Conservation (phyloP, 768 basidiomycete species). For the Pulveroboletus sp. region DNA sequence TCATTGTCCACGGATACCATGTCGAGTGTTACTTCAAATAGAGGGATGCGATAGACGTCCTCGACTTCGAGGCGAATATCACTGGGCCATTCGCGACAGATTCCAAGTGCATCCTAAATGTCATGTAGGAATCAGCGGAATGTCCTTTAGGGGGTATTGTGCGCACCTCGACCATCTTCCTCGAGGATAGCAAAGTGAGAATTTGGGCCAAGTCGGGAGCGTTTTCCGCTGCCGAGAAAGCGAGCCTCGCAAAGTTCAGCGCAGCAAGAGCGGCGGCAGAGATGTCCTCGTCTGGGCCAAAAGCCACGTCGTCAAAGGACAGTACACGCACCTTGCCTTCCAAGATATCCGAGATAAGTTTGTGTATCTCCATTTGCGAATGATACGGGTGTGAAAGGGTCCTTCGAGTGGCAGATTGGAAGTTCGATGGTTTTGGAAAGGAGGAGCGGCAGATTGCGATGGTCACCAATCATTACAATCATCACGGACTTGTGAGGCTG, state of each 20-base stretch:
- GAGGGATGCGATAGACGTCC: slow-evolving; percentile 43
- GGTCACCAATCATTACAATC: background rate
- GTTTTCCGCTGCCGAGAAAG: slow-evolving; percentile 28
- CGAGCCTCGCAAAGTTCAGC: slow-evolving; percentile 54
- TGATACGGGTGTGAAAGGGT: background rate
- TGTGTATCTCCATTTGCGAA: slow-evolving; percentile 11
- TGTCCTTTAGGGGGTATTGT: background rate
- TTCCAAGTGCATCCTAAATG: slow-evolving; percentile 49
- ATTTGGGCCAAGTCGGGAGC: slow-evolving; percentile 8
- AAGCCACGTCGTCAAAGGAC: slow-evolving; percentile 42
- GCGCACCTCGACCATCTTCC: slow-evolving; percentile 20
- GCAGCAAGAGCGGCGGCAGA: slow-evolving; percentile 57
- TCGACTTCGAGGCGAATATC: slow-evolving; percentile 48
- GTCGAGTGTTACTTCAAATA: slow-evolving; percentile 43
- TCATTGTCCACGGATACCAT: slow-evolving; percentile 35
- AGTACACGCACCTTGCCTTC: slow-evolving; percentile 35
- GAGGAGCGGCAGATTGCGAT: slow-evolving; percentile 4
- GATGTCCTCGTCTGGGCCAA: slow-evolving; percentile 25
- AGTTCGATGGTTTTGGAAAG: slow-evolving; percentile 3
- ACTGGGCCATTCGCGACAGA: slow-evolving; percentile 48
- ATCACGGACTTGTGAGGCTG: background rate
- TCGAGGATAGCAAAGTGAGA: slow-evolving; percentile 11
- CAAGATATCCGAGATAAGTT: slow-evolving; percentile 15
- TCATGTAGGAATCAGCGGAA: background rate
- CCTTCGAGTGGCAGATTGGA: background rate